These are phyloP conservation scores for Clonostachys byssicola DNA, from an alignment of 2,329 filamentous ascomycete genomes.

Conservation along the genomic window DNA sequence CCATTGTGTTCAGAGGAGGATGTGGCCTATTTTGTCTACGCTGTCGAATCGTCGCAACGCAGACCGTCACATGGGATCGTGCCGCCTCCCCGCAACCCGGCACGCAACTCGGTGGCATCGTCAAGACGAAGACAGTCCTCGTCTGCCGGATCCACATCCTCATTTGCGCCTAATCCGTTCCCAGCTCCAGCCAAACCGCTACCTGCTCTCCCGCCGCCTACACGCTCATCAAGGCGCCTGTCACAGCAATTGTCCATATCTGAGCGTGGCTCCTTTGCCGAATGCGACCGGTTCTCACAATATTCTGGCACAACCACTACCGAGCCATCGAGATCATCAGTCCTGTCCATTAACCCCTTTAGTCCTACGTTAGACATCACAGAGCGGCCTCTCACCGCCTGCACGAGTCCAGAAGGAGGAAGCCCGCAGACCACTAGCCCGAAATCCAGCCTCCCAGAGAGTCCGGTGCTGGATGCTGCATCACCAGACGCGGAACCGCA, in stretches of 20 bases:
- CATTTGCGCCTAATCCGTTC: background rate
- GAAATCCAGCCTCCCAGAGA: too few relatives aligned
- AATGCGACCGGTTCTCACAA: conserved; percentile 5
- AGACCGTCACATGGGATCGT: too few relatives aligned
- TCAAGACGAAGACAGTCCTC: conserved; percentile 1
- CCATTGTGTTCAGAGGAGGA: too few relatives aligned
- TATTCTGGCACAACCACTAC: conserved; percentile 2
- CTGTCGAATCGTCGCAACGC: background rate
- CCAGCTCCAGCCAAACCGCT: conserved; percentile 4
- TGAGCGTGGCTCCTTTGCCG: conserved; percentile 1
- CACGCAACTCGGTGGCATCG: background rate
- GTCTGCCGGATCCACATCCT: conserved; percentile 1
- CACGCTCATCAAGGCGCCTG: background rate
- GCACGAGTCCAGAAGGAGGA: background rate
- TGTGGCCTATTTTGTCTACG: background rate
- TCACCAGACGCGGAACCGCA: too few relatives aligned
- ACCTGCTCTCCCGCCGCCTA: conserved; percentile 1
- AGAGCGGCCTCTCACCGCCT: background rate
- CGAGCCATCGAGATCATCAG: background rate
- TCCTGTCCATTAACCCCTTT: background rate
- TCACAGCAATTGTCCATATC: conserved; percentile 1
- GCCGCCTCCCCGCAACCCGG: too few relatives aligned
- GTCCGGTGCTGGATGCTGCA: too few relatives aligned
- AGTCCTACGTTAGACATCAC: background rate
- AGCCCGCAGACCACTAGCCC: background rate